phyloP scores from a whole-genome alignment of 2,329 filamentous ascomycete species.

The Cylindrodendrum hubeiense region DNA sequence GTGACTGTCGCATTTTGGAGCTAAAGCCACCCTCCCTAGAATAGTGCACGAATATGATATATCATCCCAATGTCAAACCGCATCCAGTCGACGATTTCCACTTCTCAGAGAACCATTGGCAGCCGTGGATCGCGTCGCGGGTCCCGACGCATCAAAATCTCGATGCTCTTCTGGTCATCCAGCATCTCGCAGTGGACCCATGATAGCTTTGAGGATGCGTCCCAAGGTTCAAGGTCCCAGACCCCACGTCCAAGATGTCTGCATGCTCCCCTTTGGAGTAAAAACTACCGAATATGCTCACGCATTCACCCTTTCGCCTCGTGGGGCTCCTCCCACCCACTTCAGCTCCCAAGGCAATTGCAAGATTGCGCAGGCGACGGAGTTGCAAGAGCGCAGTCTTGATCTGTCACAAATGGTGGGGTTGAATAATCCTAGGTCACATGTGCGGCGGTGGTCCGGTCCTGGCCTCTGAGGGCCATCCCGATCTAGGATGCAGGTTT shows the following conservation, averaged over 20 bases:
- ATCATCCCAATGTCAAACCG: slow-evolving; percentile 32
- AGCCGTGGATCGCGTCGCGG: slow-evolving; percentile 37
- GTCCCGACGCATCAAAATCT: slow-evolving; percentile 36
- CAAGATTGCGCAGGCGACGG: slow-evolving; percentile 18
- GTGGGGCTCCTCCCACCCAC: slow-evolving; percentile 27
- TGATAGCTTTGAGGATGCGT: background rate
- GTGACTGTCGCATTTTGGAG: slow-evolving; percentile 29
- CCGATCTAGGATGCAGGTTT: slow-evolving; percentile 38
- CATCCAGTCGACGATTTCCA: slow-evolving; percentile 31
- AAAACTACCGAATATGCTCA: slow-evolving; percentile 24
- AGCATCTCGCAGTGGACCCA: slow-evolving; percentile 13
- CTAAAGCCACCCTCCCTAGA: slow-evolving; percentile 36
- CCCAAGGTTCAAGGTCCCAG: slow-evolving; percentile 14
- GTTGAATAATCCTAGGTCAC: slow-evolving; percentile 30
- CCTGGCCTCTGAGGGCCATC: slow-evolving; percentile 25
- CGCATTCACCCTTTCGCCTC: slow-evolving; percentile 9
- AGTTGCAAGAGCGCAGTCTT: slow-evolving; percentile 22
- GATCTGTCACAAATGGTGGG: slow-evolving; percentile 39
- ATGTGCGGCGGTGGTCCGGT: slow-evolving; percentile 32
- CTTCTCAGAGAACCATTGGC: slow-evolving; percentile 36
- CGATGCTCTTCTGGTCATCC: slow-evolving; percentile 34
- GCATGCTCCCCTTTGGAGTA: slow-evolving; percentile 30
- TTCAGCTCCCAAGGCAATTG: slow-evolving; percentile 12
- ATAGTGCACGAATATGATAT: slow-evolving; percentile 35
- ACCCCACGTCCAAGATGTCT: slow-evolving; percentile 10